Evolutionary conservation across 192 early-diverging fungal species (phyloP), one percentile per base, ranked within the genome.

Genomic region (Backusella tarrabulga): DNA sequence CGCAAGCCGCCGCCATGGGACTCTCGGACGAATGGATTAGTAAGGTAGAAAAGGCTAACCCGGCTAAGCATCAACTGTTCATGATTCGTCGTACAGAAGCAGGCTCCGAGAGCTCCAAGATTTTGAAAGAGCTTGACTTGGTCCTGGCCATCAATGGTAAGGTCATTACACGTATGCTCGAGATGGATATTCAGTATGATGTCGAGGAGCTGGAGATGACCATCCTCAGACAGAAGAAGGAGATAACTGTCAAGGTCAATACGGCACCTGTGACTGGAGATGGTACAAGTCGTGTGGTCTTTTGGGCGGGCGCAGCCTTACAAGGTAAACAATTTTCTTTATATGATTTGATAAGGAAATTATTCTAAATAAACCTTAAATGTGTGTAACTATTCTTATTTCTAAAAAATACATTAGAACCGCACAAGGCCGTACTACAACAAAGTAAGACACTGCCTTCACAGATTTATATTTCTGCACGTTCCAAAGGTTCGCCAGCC

Each of bases 251-350:
- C n/a, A 79, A 83, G 21, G 92, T 96, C 3, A 89, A 90, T n/a
- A 95, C 93, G 0, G 89, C 85, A 38, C 84, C 84, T 11, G 76
- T 87, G 38, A 86, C 85, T 67, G 86, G 88, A 34, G 83, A 85
- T 74, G 90, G 87, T 46, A 93, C 89, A 6, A 87, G 84, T 23
- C 90, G 91, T 73, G 83, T 95, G 9, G 91, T 96, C 36, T 86
- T 91, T 69, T 97, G 96, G 96, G 93, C 94, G 4, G 96, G 96
- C 21, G 94, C 92, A 11, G 85, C 89, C 26, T 83, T 95, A 79
- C 93, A 95, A 79, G 87, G 81, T 82, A 79, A 44, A 50, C 4
- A 86, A 87, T 92, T 41, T 90, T 89, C 9, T 90, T 32, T 32
- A 32, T 32, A 93, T 71, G 77, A 92, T 1, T 87, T 91, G 68